These are phyloP conservation scores for Calocera viscosa DNA, from an alignment of 768 basidiomycete genomes.

Conservation along the genomic window DNA sequence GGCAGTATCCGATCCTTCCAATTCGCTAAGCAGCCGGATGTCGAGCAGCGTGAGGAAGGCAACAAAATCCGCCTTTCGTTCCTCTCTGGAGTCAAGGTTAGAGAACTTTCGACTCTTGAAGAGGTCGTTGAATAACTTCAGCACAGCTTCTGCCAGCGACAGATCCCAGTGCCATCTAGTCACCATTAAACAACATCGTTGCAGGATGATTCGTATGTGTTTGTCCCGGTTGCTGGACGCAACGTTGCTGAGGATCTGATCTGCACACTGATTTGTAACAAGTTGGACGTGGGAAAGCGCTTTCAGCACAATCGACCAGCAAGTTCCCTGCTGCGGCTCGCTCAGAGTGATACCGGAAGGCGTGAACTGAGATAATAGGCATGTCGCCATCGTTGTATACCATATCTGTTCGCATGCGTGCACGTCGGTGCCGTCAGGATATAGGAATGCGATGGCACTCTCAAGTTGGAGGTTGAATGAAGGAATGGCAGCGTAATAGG, in stretches of 20 bases:
- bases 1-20: slow-evolving; percentile 48
- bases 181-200: slow-evolving; percentile 61
- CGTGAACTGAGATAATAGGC: slow-evolving; percentile 69
- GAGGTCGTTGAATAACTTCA: slow-evolving; percentile 53
- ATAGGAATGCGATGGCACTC: neutral
- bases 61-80: slow-evolving; percentile 55
- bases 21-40: slow-evolving; percentile 39
- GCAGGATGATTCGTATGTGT: slow-evolving; percentile 56
- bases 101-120: slow-evolving; percentile 67
- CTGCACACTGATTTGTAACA: slow-evolving; percentile 19
- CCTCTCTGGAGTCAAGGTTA: slow-evolving; percentile 37
- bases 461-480: slow-evolving; percentile 13
- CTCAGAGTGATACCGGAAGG: slow-evolving; percentile 36
- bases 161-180: slow-evolving; percentile 68
- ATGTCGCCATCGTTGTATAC: slow-evolving; percentile 54
- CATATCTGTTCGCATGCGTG: slow-evolving; percentile 58
- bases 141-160: slow-evolving; percentile 40
- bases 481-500: slow-evolving; percentile 9
- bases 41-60: slow-evolving; percentile 50
- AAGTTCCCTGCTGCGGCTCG: slow-evolving; percentile 34
- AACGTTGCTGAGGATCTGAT: neutral
- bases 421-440: slow-evolving; percentile 22
- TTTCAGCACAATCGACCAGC: slow-evolving; percentile 52
- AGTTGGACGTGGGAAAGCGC: slow-evolving; percentile 52
- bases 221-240: slow-evolving; percentile 40